Base-by-base conservation (phyloP, 2,329 filamentous ascomycete species). In the Metarhizium album region DNA sequence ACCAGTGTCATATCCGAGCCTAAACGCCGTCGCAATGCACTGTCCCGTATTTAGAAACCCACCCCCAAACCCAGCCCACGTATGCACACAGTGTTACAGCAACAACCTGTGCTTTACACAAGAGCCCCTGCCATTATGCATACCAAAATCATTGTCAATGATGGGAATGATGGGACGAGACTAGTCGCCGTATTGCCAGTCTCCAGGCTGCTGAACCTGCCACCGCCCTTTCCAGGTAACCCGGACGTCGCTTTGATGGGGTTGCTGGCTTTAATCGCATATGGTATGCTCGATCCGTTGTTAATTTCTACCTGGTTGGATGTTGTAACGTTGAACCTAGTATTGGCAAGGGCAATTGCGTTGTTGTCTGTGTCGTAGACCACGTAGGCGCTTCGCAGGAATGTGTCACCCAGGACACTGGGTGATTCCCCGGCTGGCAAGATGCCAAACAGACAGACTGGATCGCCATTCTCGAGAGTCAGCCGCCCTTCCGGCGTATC, bases 361-460 rank as follows among this genome's bases (percentile, higher is more conserved):
- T 87, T 82, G 64, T 86, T 87, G 27, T 73, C 78, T 22, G 88
- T 71, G 62, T 89, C 84, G 62, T 86, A 89, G 11, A 90, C 85
- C 14, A 87, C 76, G 58, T 90, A 90, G 0, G 85, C 85, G 35
- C 82, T 84, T 46, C 86, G 74, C 50, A 90, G 70, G 64, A 90
- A 90, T 0, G 85, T 86, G 61, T 89, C 86, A 16, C 86, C 86
- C 27, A 90, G 69, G 2, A 87, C 78, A 42, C 76, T 74, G n/a
- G 76, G 75, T 29, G 74, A 71, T 1, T 64, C 56, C 2, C 73
- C 74, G 1, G 81, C 74, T 1, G 82, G 80, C 2, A 78, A 73
- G 54, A 89, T 76, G 51, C 84, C 85, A 59, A 88, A 86, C 35
- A 83, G 70, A 56, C 85, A 89, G 8, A 80, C 78, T 1, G 69